Evolutionary conservation across 2,329 filamentous ascomycete genomes (phyloP).

Genomic region (Diatrype stigma): DNA sequence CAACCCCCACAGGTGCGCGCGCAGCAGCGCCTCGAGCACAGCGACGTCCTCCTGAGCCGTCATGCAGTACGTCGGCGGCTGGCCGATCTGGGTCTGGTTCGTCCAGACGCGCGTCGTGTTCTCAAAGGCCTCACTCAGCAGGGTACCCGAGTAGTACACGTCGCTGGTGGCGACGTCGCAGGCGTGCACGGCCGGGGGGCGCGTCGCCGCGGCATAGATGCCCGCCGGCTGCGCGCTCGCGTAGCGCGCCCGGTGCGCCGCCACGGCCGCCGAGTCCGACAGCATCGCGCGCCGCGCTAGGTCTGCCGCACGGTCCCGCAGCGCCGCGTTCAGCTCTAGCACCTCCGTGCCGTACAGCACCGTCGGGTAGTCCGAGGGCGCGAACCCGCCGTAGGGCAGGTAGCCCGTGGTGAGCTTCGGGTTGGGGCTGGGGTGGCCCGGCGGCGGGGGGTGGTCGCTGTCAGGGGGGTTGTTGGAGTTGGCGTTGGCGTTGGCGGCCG

Average conservation of each 20-base stretch:
- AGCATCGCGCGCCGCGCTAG: constrained; percentile 51
- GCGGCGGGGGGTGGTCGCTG: no score
- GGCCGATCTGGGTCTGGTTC: constrained; percentile 57
- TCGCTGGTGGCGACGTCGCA: constrained; percentile 69
- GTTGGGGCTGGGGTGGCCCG: no score
- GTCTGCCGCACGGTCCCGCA: constrained; percentile 47
- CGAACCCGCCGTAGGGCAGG: constrained; percentile 56
- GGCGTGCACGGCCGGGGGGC: constrained; percentile 51
- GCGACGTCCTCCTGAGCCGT: constrained; percentile 72
- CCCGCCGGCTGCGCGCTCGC: constrained; percentile 28
- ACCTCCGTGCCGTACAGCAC: constrained; percentile 66
- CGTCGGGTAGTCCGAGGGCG: constrained; percentile 53
- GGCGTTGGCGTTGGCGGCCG: no score
- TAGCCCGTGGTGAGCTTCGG: constrained; percentile 59
- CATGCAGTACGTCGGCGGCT: constrained; percentile 67
- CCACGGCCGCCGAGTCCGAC: constrained; percentile 44
- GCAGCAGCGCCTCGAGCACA: constrained; percentile 60
- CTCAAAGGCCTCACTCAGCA: constrained; percentile 60
- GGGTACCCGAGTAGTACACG: constrained; percentile 63
- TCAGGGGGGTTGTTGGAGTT: no score
- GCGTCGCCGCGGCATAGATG: constrained; percentile 37
- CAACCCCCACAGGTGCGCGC: constrained; percentile 50
- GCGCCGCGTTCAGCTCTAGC: constrained; percentile 58
- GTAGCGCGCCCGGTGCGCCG: constrained; percentile 53
- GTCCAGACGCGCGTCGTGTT: constrained; percentile 61